Evolutionary conservation across 108 stramenopile genomes (phyloP).

Genomic region (Phaeodactylum tricornutum): DNA sequence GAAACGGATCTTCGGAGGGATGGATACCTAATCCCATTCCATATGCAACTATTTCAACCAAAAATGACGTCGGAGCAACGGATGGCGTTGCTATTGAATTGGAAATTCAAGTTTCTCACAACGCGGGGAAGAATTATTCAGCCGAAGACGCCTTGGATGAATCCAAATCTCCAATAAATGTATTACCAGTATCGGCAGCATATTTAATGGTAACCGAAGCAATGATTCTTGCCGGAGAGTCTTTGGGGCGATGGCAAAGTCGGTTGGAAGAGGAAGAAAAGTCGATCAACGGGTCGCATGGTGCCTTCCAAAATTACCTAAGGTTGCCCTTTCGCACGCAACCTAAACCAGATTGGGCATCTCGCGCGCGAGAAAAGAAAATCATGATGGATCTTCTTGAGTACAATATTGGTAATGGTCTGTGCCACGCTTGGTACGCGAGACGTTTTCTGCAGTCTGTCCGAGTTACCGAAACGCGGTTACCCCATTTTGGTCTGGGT

Average conservation of each 20-base stretch:
- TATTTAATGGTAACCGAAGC: slow-evolving; percentile 64
- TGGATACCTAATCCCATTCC: slow-evolving; percentile 59
- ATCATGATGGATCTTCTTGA: slow-evolving; percentile 41
- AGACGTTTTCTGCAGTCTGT: slow-evolving; percentile 62
- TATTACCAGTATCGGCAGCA: slow-evolving; percentile 45
- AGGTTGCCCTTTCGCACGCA: slow-evolving; percentile 55
- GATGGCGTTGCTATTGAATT: slow-evolving; percentile 36
- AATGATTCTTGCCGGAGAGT: slow-evolving; percentile 84
- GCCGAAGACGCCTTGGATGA: slow-evolving; percentile 15
- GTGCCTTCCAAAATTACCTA: slow-evolving; percentile 23
- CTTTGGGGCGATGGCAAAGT: slow-evolving; percentile 59
- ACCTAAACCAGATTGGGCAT: slow-evolving; percentile 27
- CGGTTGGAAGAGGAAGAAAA: slow-evolving; percentile 15
- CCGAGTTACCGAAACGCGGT: slow-evolving; percentile 25
- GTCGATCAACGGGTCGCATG: background rate
- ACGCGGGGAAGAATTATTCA: slow-evolving; percentile 53
- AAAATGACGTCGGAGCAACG: slow-evolving; percentile 14
- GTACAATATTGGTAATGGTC: slow-evolving; percentile 39
- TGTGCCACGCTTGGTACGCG: slow-evolving; percentile 70
- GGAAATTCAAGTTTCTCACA: slow-evolving; percentile 53
- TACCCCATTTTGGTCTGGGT: slow-evolving; percentile 67
- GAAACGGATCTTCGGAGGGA: slow-evolving; percentile 51
- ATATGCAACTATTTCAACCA: slow-evolving; percentile 25
- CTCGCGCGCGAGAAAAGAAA: slow-evolving; percentile 28
- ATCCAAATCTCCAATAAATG: too few species aligned